Conservation (phyloP, 768 basidiomycete genomes). For the Mycena leptocephala region DNA sequence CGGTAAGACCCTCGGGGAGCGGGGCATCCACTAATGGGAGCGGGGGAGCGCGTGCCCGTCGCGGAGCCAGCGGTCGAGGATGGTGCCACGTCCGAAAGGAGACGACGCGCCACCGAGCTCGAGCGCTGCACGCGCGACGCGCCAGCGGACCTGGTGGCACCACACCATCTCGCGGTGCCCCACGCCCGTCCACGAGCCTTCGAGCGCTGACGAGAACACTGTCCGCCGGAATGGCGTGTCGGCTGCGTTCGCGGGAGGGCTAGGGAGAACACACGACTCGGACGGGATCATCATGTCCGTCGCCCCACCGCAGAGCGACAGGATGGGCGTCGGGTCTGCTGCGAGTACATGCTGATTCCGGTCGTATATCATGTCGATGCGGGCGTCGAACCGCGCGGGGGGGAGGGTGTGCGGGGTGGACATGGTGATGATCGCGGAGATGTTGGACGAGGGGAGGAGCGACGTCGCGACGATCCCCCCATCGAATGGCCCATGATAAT, state of each 20-base stretch:
- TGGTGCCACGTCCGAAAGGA: slow-evolving; percentile 44
- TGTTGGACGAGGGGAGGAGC: slow-evolving; percentile 76
- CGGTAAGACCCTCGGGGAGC: slow-evolving; percentile 39
- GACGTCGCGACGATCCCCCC: slow-evolving; percentile 95
- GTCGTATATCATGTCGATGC: slow-evolving; percentile 83
- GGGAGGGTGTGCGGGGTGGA: slow-evolving; percentile 93
- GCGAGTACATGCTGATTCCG: slow-evolving; percentile 58
- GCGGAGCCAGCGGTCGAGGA: slow-evolving; percentile 80
- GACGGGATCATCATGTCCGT: slow-evolving; percentile 94
- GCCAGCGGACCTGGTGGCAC: slow-evolving; percentile 98
- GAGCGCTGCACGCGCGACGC: slow-evolving; percentile 84
- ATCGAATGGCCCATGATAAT: slow-evolving; percentile 95
- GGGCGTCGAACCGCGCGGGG: slow-evolving; percentile 89
- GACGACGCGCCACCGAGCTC: slow-evolving; percentile 66
- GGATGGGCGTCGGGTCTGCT: slow-evolving; percentile 72
- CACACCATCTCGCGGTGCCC: slow-evolving; percentile 98
- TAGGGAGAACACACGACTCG: slow-evolving; percentile 84
- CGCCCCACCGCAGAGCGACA: slow-evolving; percentile 94
- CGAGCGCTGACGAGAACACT: slow-evolving; percentile 89
- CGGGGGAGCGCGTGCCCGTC: slow-evolving; percentile 67
- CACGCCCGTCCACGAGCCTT: slow-evolving; percentile 96
- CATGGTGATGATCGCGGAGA: slow-evolving; percentile 94
- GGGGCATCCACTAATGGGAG: background rate
- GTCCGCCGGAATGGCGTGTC: slow-evolving; percentile 66
- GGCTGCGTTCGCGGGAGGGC: slow-evolving; percentile 13